These are phyloP conservation scores for Colletotrichum coccodes DNA, from an alignment of 2,329 filamentous ascomycete species.

Conservation along the genomic window DNA sequence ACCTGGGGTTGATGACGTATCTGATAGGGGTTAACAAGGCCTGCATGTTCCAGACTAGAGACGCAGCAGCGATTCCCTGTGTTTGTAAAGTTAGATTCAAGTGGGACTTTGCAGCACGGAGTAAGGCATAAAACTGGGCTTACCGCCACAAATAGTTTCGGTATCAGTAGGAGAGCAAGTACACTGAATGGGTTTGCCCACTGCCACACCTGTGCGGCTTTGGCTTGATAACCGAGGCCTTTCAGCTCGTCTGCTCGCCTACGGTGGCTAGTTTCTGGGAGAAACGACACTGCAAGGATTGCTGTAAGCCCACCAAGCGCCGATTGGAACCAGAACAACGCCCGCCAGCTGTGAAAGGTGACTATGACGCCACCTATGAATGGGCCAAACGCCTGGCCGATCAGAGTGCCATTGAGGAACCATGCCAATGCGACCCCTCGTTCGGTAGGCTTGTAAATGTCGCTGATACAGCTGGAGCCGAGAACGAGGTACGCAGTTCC, in stretches of 20 bases:
- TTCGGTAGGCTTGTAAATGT: slow-evolving; percentile 68
- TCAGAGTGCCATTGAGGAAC: slow-evolving; percentile 73
- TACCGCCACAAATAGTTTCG: slow-evolving; percentile 69
- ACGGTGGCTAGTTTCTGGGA: slow-evolving; percentile 76
- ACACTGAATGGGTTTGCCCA: slow-evolving; percentile 76
- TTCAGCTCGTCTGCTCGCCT: slow-evolving; percentile 69
- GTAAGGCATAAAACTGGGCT: slow-evolving; percentile 57
- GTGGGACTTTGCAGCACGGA: too few relatives aligned
- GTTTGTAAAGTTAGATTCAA: neutral
- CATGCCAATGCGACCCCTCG: slow-evolving; percentile 74
- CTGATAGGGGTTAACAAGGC: slow-evolving; percentile 74
- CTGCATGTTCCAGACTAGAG: slow-evolving; percentile 79
- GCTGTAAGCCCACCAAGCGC: slow-evolving; percentile 67
- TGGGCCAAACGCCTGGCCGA: slow-evolving; percentile 71
- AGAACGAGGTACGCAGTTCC: slow-evolving; percentile 76
- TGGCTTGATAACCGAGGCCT: slow-evolving; percentile 61
- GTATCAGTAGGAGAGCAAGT: slow-evolving; percentile 71
- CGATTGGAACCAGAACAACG: slow-evolving; percentile 77
- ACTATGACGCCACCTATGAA: slow-evolving; percentile 78
- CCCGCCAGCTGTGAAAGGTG: slow-evolving; percentile 73
- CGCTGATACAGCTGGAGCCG: slow-evolving; percentile 69
- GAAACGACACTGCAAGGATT: slow-evolving; percentile 65
- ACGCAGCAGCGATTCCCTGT: slow-evolving; percentile 38
- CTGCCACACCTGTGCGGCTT: neutral
- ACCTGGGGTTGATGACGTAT: slow-evolving; percentile 77